phyloP scores from a whole-genome alignment of 2,329 filamentous ascomycete species.

The Botrytis byssoidea region DNA sequence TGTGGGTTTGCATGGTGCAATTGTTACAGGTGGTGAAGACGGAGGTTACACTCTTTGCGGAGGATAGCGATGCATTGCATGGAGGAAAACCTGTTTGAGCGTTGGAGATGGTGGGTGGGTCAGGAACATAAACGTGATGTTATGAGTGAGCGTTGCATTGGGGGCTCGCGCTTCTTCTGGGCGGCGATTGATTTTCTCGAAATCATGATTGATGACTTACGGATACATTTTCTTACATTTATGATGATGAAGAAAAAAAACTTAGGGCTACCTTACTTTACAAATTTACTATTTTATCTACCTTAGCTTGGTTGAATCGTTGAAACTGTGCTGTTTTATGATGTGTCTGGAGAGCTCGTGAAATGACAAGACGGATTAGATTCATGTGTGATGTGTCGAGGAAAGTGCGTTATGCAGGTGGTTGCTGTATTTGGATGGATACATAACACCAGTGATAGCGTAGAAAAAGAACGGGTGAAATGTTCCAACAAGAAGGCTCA shows the following conservation, averaged over 20 bases:
- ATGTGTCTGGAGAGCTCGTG: background rate
- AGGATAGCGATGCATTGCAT: background rate
- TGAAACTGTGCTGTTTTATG: background rate
- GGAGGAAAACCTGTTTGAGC: conserved; percentile 5
- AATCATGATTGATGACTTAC: conserved; percentile 3
- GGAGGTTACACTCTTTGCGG: conserved; percentile 7
- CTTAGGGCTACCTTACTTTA: conserved; percentile 17
- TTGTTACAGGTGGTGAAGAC: background rate
- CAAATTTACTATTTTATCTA: conserved; percentile 1
- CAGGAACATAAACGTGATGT: background rate
- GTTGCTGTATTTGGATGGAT: background rate
- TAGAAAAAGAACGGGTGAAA: background rate
- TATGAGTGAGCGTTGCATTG: background rate
- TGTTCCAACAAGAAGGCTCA: background rate
- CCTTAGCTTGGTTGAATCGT: background rate
- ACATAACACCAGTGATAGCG: background rate
- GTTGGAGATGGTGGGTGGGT: background rate
- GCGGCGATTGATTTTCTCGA: background rate
- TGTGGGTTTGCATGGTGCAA: background rate
- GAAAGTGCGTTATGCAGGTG: background rate
- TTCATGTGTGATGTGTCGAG: background rate
- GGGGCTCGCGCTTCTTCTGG: background rate
- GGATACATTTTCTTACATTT: background rate
- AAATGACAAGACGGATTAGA: background rate
- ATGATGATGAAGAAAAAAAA: background rate